phyloP scores from a whole-genome alignment of 148 eudicot genomes.

The Pharnaceum exiguum region DNA sequence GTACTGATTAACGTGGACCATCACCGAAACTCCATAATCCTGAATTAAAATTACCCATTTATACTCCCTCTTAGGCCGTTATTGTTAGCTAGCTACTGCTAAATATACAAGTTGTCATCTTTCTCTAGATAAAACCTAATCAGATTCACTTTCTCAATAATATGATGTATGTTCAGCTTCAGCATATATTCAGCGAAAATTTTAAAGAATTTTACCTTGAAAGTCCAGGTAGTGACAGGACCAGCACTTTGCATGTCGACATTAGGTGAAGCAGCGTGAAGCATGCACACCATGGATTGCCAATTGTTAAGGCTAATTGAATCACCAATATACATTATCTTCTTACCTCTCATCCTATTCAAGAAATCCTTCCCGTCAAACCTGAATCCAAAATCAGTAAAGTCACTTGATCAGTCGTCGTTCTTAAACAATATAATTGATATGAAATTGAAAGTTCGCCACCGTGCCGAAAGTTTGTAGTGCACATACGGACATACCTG shows the following conservation, averaged over 20 bases:
- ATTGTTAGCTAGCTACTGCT: too few species aligned
- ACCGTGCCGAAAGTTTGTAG: too few species aligned
- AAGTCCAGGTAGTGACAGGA: slow-evolving; percentile 3
- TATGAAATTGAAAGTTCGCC: too few species aligned
- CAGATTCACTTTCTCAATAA: too few species aligned
- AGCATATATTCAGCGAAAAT: too few species aligned
- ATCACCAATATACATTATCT: slow-evolving; percentile 57
- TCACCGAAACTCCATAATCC: slow-evolving; percentile 24
- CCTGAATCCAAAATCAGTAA: too few species aligned
- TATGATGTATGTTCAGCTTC: too few species aligned
- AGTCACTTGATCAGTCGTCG: too few species aligned
- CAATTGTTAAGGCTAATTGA: slow-evolving; percentile 45
- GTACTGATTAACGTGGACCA: slow-evolving; percentile 16
- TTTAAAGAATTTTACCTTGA: slow-evolving; percentile 7
- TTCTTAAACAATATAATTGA: too few species aligned
- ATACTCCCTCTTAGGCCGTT: too few species aligned
- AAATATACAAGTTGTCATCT: background rate
- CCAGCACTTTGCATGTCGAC: slow-evolving; percentile 14
- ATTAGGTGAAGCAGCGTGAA: slow-evolving; percentile 33
- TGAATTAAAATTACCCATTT: slow-evolving; percentile 3
- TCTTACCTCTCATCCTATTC: slow-evolving; percentile 37
- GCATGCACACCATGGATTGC: slow-evolving; percentile 45
- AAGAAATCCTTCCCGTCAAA: slow-evolving; percentile 46
- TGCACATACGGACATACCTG: too few species aligned
- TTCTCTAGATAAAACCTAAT: background rate